These are phyloP conservation scores for Vaccinium darrowii DNA, from an alignment of 148 eudicot species.

Conservation along the genomic window DNA sequence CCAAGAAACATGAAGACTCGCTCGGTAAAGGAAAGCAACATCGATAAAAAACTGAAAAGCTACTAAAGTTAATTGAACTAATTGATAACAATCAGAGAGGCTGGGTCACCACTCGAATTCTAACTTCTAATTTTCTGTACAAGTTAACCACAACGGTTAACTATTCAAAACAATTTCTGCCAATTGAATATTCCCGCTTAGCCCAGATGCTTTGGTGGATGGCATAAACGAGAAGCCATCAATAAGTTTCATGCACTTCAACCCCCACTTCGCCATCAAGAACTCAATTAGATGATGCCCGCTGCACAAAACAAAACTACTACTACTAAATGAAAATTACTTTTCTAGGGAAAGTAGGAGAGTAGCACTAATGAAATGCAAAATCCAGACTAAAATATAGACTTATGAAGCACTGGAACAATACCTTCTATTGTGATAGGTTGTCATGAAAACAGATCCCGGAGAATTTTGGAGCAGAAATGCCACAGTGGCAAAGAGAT, in stretches of 20 bases:
- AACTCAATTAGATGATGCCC: constrained; percentile 97
- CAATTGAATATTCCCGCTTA: constrained; percentile 83
- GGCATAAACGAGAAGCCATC: constrained; percentile 91
- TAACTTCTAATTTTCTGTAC: neutral
- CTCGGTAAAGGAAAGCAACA: neutral
- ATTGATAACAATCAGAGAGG: constrained; percentile 1
- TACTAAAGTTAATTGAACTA: neutral
- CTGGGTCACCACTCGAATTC: neutral
- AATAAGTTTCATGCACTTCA: constrained; percentile 73
- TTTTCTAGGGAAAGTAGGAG: neutral
- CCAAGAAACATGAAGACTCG: neutral
- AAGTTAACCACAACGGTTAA: constrained; percentile 13
- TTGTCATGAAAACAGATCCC: constrained; percentile 73
- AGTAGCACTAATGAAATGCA: neutral
- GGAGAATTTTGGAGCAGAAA: constrained; percentile 79
- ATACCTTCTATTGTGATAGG: constrained; percentile 92
- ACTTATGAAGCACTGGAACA: constrained; percentile 5
- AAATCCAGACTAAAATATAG: constrained; percentile 1
- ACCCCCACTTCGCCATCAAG: constrained; percentile 85
- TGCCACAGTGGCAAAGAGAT: constrained; percentile 86
- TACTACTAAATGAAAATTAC: neutral
- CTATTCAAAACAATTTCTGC: constrained; percentile 63
- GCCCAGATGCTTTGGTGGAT: constrained; percentile 61
- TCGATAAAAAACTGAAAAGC: neutral
- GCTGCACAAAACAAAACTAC: constrained; percentile 34